Percentiles rank a stretch among this genome's conserved stretches.
Conservation (phyloP, 169 alveolate species). For the Cardiosporidium cionae region DNA sequence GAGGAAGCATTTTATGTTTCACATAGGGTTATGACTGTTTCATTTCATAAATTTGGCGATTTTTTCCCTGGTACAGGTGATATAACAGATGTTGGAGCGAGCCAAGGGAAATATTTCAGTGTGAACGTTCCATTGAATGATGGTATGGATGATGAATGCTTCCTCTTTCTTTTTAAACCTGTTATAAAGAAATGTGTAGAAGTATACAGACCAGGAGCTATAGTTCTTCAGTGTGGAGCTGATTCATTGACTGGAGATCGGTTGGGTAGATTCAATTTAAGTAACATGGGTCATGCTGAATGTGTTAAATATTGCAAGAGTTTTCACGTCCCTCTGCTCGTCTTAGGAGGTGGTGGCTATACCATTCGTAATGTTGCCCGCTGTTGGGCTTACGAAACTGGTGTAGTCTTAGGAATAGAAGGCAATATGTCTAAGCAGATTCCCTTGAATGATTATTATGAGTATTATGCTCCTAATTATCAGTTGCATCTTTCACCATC, state of each 20-base stretch:
- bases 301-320: conserved; percentile 85
- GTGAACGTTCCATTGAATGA: conserved; percentile 95
- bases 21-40: conserved; percentile 94
- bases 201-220: conserved; percentile 92
- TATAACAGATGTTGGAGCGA: conserved; percentile 89
- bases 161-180: conserved; percentile 79
- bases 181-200: conserved; percentile 87
- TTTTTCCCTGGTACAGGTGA: conserved; percentile 99
- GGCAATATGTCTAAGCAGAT: conserved; percentile 77
- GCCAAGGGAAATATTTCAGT: conserved; percentile 85
- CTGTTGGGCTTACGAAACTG: conserved; percentile 99
- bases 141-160: conserved; percentile 94
- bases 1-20: conserved; percentile 92
- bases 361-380: conserved; percentile 97
- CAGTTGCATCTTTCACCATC: conserved; percentile 86
- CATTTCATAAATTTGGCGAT: conserved; percentile 97
- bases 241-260: conserved; percentile 93
- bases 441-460: conserved; percentile 83
- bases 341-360: conserved; percentile 89
- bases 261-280: conserved; percentile 92
- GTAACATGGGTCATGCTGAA: conserved; percentile 96
- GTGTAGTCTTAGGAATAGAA: conserved; percentile 77
- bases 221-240: conserved; percentile 97
- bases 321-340: conserved; percentile 76
- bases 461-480: conserved; percentile 92